Base-by-base conservation (phyloP, 352 stramenopile genomes). In the Hyaloperonospora brassicae region DNA sequence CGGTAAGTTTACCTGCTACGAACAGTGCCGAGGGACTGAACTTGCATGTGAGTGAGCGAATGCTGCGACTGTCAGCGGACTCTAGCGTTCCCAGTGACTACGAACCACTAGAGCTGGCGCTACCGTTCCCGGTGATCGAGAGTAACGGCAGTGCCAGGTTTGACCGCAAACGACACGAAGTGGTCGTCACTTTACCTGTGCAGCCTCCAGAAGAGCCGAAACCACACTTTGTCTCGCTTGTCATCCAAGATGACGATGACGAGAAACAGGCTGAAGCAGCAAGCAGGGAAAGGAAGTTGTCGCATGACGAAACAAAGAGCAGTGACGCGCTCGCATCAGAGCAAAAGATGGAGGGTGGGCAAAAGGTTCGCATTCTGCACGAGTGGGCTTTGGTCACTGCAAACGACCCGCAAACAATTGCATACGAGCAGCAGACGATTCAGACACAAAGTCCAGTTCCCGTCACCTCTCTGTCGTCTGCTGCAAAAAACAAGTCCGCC, bases 141-240 rank as follows among this genome's bases (percentile, higher is more conserved):
- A 59, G 71, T 9, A 91, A 90, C 17, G 85, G 84, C 0, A 70
- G 54, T 47, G 86, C 87, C 25, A 86, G 76, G 36, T 96, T 93
- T 59, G 84, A 96, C 47, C 93, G 93, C 51, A 84, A 81, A 34
- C 68, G 55, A 3, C 69, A 74, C 12, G 77, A 84, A 24, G 54
- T 96, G 0, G 55, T 88, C 2, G 76, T 96, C 11, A 93, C 84
- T 27, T 59, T 96, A 39, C 84, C 84, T 0, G 82, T 96, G 25
- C 68, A 84, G 14, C 73, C 83, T 3, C 81, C 76, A 7, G 45
- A 70, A 2, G 62, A 61, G 9, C 61, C 53, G 8, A 63, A 66
- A 36, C 47, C 57, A 12, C 57, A 63, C 45, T 55, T 53, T 0
- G 47, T 72, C 10, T 63, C 61, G 13, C 47, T 83, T 42, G 49